Conservation (phyloP, 2,329 filamentous ascomycete species). For the Colletotrichum sojae region DNA sequence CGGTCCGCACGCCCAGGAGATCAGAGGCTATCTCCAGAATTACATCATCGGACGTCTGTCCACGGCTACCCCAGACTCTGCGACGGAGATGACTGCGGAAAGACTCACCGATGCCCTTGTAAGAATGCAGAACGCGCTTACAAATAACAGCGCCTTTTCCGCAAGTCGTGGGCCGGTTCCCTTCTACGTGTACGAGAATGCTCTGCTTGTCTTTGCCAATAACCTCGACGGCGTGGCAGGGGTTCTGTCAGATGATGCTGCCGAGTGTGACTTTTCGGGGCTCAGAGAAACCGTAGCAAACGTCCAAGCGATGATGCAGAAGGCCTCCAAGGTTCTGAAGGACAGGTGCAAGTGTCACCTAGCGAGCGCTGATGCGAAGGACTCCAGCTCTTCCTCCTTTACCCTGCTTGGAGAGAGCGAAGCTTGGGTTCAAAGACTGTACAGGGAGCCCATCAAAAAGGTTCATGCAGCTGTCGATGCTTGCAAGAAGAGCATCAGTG, state of each 20-base stretch:
- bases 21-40: conserved; percentile 25
- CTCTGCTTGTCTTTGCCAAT: conserved; percentile 30
- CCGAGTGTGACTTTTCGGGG: background rate
- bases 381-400: background rate
- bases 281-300: background rate
- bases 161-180: conserved; percentile 26
- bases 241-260: conserved; percentile 2
- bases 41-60: conserved; percentile 28
- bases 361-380: background rate
- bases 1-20: conserved; percentile 32
- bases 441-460: background rate
- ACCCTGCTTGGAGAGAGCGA: conserved; percentile 21
- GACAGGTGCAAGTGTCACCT: conserved; percentile 23
- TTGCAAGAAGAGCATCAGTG: conserved; percentile 6
- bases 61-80: background rate
- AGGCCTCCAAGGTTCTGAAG: conserved; percentile 18
- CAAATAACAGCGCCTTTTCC: conserved; percentile 33
- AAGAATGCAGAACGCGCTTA: conserved; percentile 32
- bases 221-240: conserved; percentile 1
- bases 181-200: conserved; percentile 32
- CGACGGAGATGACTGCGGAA: background rate
- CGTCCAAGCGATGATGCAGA: conserved; percentile 19
- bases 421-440: conserved; percentile 3
- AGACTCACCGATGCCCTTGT: conserved; percentile 15
- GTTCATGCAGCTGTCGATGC: conserved; percentile 23